Percentiles rank a stretch among this genome's conserved stretches.
Evolutionary conservation across 2,329 filamentous ascomycete species (phyloP).

Genomic region (Claviceps monticola): DNA sequence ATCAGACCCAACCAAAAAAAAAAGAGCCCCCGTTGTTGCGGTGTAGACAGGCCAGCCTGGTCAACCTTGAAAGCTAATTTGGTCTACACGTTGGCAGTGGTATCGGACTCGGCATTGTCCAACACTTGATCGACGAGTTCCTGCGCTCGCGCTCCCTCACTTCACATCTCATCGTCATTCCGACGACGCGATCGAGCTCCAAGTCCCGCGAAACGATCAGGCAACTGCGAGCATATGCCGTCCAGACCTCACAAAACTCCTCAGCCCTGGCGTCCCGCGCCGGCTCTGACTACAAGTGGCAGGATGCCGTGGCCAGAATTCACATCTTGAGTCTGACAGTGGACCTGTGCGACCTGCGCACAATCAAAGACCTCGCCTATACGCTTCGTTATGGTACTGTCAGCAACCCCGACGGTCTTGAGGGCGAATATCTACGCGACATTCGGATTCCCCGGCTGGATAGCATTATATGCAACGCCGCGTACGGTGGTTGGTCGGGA

Average conservation of each 20-base stretch:
- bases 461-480: conserved; percentile 72
- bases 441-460: conserved; percentile 58
- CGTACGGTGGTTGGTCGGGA: conserved; percentile 76
- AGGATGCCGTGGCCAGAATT: conserved; percentile 33
- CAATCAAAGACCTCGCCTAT: conserved; percentile 34
- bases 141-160: conserved; percentile 51
- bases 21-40: background rate
- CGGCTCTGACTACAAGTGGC: conserved; percentile 19
- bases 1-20: background rate
- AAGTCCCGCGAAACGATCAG: conserved; percentile 64
- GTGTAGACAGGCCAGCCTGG: no score
- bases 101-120: conserved; percentile 70
- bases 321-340: conserved; percentile 45
- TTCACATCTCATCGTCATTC: conserved; percentile 63
- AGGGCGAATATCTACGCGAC: conserved; percentile 23
- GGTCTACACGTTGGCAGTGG: conserved; percentile 41
- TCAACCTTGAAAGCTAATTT: background rate
- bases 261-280: conserved; percentile 22
- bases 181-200: conserved; percentile 61
- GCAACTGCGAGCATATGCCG: conserved; percentile 46
- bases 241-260: conserved; percentile 27
- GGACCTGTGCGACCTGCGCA: conserved; percentile 45
- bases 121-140: conserved; percentile 83
- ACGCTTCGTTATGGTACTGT: conserved; percentile 30
- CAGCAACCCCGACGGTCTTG: conserved; percentile 27